Conservation (phyloP, 495 filamentous ascomycete species). For the Penicillium bovifimosum region DNA sequence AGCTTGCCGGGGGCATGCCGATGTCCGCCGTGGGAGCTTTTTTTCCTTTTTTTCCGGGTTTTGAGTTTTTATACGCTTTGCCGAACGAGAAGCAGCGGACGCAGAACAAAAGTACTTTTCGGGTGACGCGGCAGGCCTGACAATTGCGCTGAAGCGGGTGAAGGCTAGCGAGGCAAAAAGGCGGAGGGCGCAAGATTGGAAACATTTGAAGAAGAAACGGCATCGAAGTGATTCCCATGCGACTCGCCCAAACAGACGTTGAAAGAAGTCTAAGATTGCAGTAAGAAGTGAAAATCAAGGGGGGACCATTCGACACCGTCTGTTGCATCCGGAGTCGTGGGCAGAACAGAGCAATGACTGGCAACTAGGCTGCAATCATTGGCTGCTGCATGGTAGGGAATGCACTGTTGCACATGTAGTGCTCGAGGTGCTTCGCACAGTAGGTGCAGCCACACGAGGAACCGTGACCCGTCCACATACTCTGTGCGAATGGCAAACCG, state of each 20-base stretch:
- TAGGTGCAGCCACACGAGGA: constrained; percentile 64
- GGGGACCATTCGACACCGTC: constrained; percentile 9
- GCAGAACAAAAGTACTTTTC: constrained; percentile 36
- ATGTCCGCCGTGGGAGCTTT: constrained; percentile 33
- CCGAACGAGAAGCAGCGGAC: constrained; percentile 25
- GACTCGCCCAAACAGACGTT: constrained; percentile 23
- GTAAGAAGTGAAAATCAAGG: constrained; percentile 14
- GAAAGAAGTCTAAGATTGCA: constrained; percentile 27
- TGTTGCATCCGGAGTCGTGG: constrained; percentile 14
- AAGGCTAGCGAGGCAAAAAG: constrained; percentile 18
- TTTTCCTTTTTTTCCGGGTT: constrained; percentile 31
- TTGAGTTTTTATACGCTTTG: constrained; percentile 27
- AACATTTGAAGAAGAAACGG: constrained; percentile 28
- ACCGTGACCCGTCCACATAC: constrained; percentile 54
- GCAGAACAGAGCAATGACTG: constrained; percentile 4
- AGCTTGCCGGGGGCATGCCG: constrained; percentile 24
- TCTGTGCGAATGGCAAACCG: constrained; percentile 50
- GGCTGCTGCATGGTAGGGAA: constrained; percentile 61
- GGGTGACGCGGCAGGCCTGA: constrained; percentile 21
- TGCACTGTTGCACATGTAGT: constrained; percentile 58
- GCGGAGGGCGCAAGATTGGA: constrained; percentile 29
- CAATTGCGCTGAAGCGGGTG: constrained; percentile 21
- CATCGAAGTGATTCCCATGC: constrained; percentile 33
- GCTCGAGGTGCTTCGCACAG: constrained; percentile 57
- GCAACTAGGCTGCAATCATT: constrained; percentile 34